Evolutionary conservation across 306 rosid species (phyloP).

Genomic region (Medicago ruthenica): DNA sequence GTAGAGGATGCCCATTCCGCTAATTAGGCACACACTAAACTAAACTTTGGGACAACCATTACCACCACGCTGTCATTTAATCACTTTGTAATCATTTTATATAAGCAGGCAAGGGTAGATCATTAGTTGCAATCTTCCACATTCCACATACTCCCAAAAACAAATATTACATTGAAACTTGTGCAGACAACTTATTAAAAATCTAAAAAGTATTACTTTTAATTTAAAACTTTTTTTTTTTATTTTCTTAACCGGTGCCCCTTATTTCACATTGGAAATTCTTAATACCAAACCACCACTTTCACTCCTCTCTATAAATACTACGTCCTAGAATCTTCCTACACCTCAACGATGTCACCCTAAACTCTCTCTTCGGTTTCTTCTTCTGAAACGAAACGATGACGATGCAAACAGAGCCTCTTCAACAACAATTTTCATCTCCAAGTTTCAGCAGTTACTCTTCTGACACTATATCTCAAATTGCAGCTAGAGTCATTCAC

Average conservation of each 20-base stretch:
- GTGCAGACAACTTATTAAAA: no score
- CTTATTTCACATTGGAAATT: no score
- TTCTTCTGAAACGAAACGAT: neutral
- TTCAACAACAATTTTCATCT: conserved; percentile 45
- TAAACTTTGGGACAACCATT: neutral
- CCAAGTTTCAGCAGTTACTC: conserved; percentile 82
- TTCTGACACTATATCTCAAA: conserved; percentile 62
- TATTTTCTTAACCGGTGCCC: no score
- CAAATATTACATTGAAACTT: no score
- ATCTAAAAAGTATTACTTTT: no score
- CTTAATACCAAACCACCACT: neutral
- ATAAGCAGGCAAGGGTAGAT: neutral
- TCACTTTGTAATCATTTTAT: neutral
- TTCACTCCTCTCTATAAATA: neutral
- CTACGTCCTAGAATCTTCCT: neutral
- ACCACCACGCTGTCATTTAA: neutral
- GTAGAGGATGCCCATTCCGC: no score
- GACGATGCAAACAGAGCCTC: conserved; percentile 52
- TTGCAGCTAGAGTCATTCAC: conserved; percentile 73
- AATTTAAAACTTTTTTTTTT: no score
- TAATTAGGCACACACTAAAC: no score
- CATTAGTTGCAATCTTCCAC: neutral
- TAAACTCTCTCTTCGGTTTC: neutral
- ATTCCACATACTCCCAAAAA: no score
- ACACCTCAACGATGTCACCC: neutral